Conservation (phyloP, 345 rosid species). For the Eucalyptus pauciflora region DNA sequence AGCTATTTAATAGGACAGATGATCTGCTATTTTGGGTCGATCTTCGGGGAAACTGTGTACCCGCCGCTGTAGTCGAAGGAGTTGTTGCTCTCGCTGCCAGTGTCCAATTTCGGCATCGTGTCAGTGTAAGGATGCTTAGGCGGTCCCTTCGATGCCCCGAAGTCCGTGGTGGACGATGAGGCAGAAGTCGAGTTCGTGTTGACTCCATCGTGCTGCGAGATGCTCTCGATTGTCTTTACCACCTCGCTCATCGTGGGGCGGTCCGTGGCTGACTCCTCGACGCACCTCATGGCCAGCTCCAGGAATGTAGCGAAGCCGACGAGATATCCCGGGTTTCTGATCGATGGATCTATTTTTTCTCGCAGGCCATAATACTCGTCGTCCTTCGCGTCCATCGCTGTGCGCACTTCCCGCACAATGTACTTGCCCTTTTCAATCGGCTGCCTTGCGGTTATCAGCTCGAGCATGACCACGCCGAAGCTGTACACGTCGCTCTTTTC, state of each 20-base stretch:
- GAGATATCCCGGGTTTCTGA: slow-evolving; percentile 29
- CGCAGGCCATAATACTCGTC: slow-evolving; percentile 52
- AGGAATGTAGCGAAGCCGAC: slow-evolving; percentile 48
- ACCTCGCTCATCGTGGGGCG: slow-evolving; percentile 88
- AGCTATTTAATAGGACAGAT: neutral
- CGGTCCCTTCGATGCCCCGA: slow-evolving; percentile 33
- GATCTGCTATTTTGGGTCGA: slow-evolving; percentile 45
- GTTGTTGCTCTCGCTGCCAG: slow-evolving; percentile 3
- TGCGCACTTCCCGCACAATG: slow-evolving; percentile 69
- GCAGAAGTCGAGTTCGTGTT: slow-evolving; percentile 71
- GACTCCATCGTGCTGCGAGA: slow-evolving; percentile 59
- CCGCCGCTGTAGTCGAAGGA: slow-evolving; percentile 79
- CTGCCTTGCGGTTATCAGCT: slow-evolving; percentile 67
- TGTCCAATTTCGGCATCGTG: slow-evolving; percentile 22
- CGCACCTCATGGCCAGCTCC: slow-evolving; percentile 77
- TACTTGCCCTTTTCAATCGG: slow-evolving; percentile 90
- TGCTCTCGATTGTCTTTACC: slow-evolving; percentile 65
- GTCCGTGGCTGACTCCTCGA: slow-evolving; percentile 72
- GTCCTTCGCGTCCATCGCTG: slow-evolving; percentile 35
- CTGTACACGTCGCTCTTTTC: slow-evolving; percentile 96
- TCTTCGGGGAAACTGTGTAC: slow-evolving; percentile 36
- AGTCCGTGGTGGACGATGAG: slow-evolving; percentile 73
- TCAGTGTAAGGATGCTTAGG: slow-evolving; percentile 39
- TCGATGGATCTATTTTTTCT: slow-evolving; percentile 55
- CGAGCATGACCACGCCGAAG: slow-evolving; percentile 88